Evolutionary conservation across 2,329 filamentous ascomycete genomes (phyloP), one percentile per base, ranked within the genome.

Genomic region (Curvularia sp.): DNA sequence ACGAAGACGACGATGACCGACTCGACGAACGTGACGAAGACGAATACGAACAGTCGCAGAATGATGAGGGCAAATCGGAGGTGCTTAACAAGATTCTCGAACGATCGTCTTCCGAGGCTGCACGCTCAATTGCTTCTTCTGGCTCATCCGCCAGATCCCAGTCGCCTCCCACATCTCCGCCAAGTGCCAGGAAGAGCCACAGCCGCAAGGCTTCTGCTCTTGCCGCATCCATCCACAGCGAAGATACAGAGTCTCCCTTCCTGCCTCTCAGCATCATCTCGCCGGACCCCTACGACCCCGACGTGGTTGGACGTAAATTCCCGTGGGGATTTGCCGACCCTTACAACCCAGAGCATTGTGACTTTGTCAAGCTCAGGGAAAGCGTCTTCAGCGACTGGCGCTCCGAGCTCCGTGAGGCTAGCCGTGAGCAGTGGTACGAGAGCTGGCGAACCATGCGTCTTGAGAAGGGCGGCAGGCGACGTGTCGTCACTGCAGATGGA

Each of bases 321-420:
- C 91, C 95, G 0, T 99, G 95, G 95, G 95, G 95, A 6, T 96
- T 97, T 68, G 95, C 95, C 4, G 92, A 98, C 73, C 95, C 95
- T 0, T 93, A 95, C 81, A 89, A 98, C 71, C 84, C 88, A 30
- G 87, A 91, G 68, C 95, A 99, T 80, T 99, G 95, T 79, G 95
- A 99, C 78, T 99, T 97, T 77, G 83, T 90, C 55, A 89, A 89
- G 62, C 85, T 99, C 66, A 95, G 95, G 79, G 93, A 98, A 59
- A 89, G 90, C 7, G 91, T 99, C 31, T 99, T 99, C 77, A 88
- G 83, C 65, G 94, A 98, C 73, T 99, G 95, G 95, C 89, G 94
- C 50, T 86, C 86, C 43, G 95, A 99, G 75, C 83, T 99, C 60
- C 89, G 94, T 60, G 92, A 97, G 77, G 90, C 92, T 52, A 96